These are phyloP conservation scores for Phytopythium boreale DNA, from an alignment of 352 stramenopile species.

Conservation along the genomic window DNA sequence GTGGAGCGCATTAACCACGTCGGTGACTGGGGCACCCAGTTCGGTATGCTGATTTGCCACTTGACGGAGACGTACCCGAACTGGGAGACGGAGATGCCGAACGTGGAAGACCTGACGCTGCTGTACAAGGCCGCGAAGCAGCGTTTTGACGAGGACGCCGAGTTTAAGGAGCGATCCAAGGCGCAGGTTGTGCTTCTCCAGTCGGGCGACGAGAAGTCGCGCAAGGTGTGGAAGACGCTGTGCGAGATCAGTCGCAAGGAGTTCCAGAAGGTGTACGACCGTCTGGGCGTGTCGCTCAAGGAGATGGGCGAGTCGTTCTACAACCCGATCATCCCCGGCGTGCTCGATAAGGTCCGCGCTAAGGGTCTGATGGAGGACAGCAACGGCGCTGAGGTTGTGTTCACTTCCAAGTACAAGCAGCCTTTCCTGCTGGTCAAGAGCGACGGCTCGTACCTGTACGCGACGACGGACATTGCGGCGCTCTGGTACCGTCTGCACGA, in stretches of 20 bases:
- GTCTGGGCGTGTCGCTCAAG: conserved; percentile 63
- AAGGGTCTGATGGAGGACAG: conserved; percentile 89
- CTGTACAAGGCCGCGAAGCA: conserved; percentile 92
- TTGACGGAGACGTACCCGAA: conserved; percentile 96
- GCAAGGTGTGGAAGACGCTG: conserved; percentile 79
- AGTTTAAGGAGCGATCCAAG: conserved; percentile 96
- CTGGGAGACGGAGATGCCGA: conserved; percentile 90
- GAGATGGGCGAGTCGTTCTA: conserved; percentile 88
- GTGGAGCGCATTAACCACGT: conserved; percentile 86
- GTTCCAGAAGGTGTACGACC: conserved; percentile 87
- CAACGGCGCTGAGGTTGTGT: conserved; percentile 89
- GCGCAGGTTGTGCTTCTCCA: conserved; percentile 98
- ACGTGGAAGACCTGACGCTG: conserved; percentile 97
- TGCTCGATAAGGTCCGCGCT: conserved; percentile 88
- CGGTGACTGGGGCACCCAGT: conserved; percentile 92
- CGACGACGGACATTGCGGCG: conserved; percentile 82
- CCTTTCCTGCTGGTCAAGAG: conserved; percentile 86
- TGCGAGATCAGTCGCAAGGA: conserved; percentile 83
- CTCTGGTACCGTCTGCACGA: conserved; percentile 86
- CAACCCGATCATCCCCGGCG: conserved; percentile 80
- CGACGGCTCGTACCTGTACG: conserved; percentile 84
- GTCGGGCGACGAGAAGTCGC: conserved; percentile 86
- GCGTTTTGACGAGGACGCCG: conserved; percentile 94
- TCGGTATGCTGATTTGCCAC: conserved; percentile 99
- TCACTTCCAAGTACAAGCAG: conserved; percentile 89